Percentiles rank a stretch among this genome's conserved stretches.
phyloP scores from a whole-genome alignment of 1,284 basidiomycete species.

The Violaceomyces palustris region DNA sequence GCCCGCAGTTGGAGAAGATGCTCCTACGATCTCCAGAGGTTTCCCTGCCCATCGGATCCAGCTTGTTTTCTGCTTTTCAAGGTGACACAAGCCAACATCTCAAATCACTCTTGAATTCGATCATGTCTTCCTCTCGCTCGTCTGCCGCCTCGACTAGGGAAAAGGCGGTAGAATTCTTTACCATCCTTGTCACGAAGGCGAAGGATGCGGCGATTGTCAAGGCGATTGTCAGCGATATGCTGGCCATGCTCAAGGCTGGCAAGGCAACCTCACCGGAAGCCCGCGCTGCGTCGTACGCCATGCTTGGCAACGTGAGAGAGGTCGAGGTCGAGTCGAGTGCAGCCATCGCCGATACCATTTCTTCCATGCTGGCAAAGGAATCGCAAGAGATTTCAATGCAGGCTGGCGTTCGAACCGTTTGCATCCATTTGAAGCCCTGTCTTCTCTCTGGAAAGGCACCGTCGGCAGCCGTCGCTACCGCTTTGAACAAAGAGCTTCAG shows the following conservation, averaged over 20 bases:
- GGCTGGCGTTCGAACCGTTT: conserved; percentile 25
- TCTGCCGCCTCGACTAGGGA: conserved; percentile 28
- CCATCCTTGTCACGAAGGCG: conserved; percentile 10
- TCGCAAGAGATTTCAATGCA: conserved; percentile 35
- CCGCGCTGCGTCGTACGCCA: conserved; percentile 30
- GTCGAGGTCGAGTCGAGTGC: conserved; percentile 12
- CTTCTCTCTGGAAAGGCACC: conserved; percentile 6
- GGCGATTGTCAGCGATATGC: conserved; percentile 24
- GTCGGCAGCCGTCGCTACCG: conserved; percentile 14
- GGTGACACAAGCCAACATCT: conserved; percentile 20
- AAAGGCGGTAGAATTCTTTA: conserved; percentile 23
- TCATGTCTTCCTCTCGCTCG: conserved; percentile 38
- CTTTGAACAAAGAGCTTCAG: conserved; percentile 35
- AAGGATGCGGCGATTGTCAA: conserved; percentile 10
- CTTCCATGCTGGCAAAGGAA: conserved; percentile 39
- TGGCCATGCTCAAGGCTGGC: conserved; percentile 32
- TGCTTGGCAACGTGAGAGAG: conserved; percentile 24
- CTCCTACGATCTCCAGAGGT: conserved; percentile 47
- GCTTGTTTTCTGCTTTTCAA: conserved; percentile 23
- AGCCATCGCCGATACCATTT: conserved; percentile 19
- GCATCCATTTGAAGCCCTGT: conserved; percentile 19
- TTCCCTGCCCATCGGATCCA: conserved; percentile 23
- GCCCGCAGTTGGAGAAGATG: conserved; percentile 48
- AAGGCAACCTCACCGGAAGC: conserved; percentile 37
- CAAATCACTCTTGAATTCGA: conserved; percentile 21